These are phyloP conservation scores for Cucumis melo DNA, from an alignment of 306 rosid genomes.

Conservation along the genomic window DNA sequence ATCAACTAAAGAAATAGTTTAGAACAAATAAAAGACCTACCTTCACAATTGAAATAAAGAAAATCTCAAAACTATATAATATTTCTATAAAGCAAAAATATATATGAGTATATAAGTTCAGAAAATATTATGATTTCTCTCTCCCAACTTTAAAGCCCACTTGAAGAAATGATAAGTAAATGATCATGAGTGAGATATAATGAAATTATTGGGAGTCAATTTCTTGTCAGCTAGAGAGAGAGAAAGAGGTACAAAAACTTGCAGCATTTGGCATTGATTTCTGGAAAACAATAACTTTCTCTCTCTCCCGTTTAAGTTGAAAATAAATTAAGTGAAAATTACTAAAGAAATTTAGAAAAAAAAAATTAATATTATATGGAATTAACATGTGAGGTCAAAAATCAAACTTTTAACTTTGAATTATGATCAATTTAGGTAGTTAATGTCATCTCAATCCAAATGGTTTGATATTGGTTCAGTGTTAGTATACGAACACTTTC, in stretches of 20 bases:
- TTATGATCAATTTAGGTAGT: too few relatives aligned
- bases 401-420: too few relatives aligned
- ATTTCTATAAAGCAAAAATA: background rate
- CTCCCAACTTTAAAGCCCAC: background rate
- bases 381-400: too few relatives aligned
- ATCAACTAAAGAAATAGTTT: background rate
- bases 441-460: too few relatives aligned
- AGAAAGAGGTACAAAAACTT: background rate
- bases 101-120: background rate
- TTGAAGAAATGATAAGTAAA: background rate
- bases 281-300: background rate
- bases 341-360: too few relatives aligned
- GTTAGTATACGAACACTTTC: too few relatives aligned
- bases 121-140: background rate
- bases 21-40: background rate
- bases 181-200: background rate
- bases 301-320: background rate
- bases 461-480: too few relatives aligned
- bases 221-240: background rate
- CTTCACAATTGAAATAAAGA: background rate
- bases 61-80: background rate
- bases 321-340: background rate
- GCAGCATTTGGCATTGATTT: slow-evolving; percentile 8
- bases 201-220: background rate
- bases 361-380: too few relatives aligned